Evolutionary conservation across 352 stramenopile genomes (phyloP).

Genomic region (Globisporangium uncinulatum): DNA sequence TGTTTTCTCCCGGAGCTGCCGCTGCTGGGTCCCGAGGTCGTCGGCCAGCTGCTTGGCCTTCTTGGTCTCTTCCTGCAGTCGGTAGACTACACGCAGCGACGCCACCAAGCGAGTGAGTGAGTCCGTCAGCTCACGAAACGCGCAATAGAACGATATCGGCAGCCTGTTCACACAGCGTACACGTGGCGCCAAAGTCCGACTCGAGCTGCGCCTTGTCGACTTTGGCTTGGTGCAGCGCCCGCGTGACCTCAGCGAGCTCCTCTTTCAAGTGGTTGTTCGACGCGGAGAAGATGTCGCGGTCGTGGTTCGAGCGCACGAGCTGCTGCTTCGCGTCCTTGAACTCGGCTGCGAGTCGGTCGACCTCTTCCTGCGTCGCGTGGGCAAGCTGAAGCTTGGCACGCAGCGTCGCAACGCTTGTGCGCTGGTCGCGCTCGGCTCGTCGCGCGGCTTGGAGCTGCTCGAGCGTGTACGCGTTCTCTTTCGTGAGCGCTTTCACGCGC

Average conservation of each 20-base stretch:
- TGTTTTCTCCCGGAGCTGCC: constrained; percentile 40
- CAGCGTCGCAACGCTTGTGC: constrained; percentile 50
- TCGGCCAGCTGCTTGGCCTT: constrained; percentile 36
- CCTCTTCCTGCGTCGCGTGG: constrained; percentile 58
- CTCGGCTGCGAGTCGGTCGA: constrained; percentile 49
- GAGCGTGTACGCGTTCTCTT: constrained; percentile 73
- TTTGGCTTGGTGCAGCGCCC: constrained; percentile 52
- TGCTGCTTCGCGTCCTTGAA: constrained; percentile 65
- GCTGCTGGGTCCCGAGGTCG: constrained; percentile 34
- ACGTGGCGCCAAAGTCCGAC: constrained; percentile 60
- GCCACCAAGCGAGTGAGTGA: neutral
- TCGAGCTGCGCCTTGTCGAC: constrained; percentile 72
- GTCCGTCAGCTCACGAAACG: neutral
- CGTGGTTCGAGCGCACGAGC: constrained; percentile 60
- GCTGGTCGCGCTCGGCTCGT: constrained; percentile 73
- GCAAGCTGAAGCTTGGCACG: constrained; percentile 66
- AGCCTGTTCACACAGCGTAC: constrained; percentile 18
- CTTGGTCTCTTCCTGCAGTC: constrained; percentile 68
- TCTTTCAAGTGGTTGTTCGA: constrained; percentile 77
- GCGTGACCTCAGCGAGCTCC: constrained; percentile 58
- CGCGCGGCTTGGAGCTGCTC: constrained; percentile 68
- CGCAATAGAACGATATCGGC: neutral
- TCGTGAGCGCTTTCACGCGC: constrained; percentile 62
- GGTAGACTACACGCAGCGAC: constrained; percentile 25
- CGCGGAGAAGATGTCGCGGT: constrained; percentile 71